phyloP scores from a whole-genome alignment of 306 rosid species.

The Abrus pulchellus region DNA sequence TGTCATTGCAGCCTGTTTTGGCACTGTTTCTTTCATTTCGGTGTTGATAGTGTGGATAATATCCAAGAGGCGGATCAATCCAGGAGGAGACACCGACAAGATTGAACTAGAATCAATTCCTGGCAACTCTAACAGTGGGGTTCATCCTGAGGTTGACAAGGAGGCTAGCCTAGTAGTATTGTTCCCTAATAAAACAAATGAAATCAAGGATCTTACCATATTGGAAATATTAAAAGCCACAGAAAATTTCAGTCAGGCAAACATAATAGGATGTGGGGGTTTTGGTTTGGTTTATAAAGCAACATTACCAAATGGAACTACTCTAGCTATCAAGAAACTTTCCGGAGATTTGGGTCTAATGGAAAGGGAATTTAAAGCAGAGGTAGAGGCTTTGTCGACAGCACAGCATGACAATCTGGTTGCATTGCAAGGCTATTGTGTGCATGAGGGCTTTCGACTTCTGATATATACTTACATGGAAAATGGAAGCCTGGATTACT shows the following conservation, averaged over 20 bases:
- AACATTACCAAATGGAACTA: slow-evolving; percentile 69
- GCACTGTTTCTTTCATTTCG: slow-evolving; percentile 44
- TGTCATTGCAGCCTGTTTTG: slow-evolving; percentile 41
- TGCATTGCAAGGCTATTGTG: slow-evolving; percentile 83
- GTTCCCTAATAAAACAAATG: slow-evolving; percentile 68
- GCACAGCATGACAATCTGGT: slow-evolving; percentile 87
- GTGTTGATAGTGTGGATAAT: slow-evolving; percentile 71
- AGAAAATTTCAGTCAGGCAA: slow-evolving; percentile 82
- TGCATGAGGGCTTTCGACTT: slow-evolving; percentile 76
- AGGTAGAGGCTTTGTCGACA: slow-evolving; percentile 84
- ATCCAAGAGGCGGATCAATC: slow-evolving; percentile 81
- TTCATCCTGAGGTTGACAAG: slow-evolving; percentile 65
- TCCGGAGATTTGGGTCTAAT: slow-evolving; percentile 88
- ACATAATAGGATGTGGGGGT: slow-evolving; percentile 92
- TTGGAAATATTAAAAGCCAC: slow-evolving; percentile 84
- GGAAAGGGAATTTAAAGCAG: slow-evolving; percentile 94
- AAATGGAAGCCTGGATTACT: slow-evolving; percentile 89
- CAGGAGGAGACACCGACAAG: slow-evolving; percentile 73
- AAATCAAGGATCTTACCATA: slow-evolving; percentile 74
- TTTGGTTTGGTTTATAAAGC: slow-evolving; percentile 93
- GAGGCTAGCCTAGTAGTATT: slow-evolving; percentile 77
- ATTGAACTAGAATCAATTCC: slow-evolving; percentile 67
- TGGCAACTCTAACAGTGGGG: slow-evolving; percentile 55
- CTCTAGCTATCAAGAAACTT: slow-evolving; percentile 82
- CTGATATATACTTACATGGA: slow-evolving; percentile 86